phyloP scores from a whole-genome alignment of 1,284 basidiomycete genomes.

The Earliella scabrosa region DNA sequence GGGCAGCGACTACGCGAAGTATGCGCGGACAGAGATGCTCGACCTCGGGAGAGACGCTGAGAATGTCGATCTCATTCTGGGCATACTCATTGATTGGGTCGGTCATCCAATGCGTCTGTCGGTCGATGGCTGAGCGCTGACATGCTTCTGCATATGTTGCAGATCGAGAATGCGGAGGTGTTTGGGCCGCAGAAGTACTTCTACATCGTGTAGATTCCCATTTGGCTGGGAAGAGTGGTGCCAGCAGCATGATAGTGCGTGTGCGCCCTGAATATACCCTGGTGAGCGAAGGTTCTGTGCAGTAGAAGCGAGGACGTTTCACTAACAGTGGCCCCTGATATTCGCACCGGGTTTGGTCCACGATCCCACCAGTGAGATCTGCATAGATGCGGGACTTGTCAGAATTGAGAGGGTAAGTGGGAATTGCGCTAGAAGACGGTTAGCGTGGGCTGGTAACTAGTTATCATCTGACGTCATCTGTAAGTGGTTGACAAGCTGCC shows the following conservation, averaged over 20 bases:
- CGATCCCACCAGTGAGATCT: neutral
- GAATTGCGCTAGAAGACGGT: slow-evolving; percentile 1
- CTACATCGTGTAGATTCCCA: slow-evolving; percentile 7
- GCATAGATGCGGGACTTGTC: slow-evolving; percentile 1
- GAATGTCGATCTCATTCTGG: slow-evolving; percentile 12
- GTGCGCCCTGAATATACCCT: slow-evolving; percentile 11
- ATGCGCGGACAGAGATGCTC: slow-evolving; percentile 12
- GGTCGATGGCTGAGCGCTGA: neutral
- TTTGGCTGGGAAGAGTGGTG: neutral
- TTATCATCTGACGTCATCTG: slow-evolving; percentile 19
- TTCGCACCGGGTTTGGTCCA: neutral
- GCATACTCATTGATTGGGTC: slow-evolving; percentile 15
- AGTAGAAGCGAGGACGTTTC: neutral
- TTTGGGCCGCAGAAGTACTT: slow-evolving; percentile 19
- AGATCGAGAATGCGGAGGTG: slow-evolving; percentile 17
- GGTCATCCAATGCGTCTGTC: neutral
- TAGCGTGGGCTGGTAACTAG: slow-evolving; percentile 2
- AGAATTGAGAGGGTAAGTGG: neutral
- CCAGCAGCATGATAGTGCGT: neutral
- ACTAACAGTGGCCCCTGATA: slow-evolving; percentile 2
- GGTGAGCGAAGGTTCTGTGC: slow-evolving; percentile 1
- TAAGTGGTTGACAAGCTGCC: slow-evolving; percentile 16
- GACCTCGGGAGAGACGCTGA: slow-evolving; percentile 11
- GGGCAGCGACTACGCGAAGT: slow-evolving; percentile 13
- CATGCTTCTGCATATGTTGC: neutral